These are phyloP conservation scores for Medicago arabica DNA, from an alignment of 306 rosid genomes.

Conservation along the genomic window DNA sequence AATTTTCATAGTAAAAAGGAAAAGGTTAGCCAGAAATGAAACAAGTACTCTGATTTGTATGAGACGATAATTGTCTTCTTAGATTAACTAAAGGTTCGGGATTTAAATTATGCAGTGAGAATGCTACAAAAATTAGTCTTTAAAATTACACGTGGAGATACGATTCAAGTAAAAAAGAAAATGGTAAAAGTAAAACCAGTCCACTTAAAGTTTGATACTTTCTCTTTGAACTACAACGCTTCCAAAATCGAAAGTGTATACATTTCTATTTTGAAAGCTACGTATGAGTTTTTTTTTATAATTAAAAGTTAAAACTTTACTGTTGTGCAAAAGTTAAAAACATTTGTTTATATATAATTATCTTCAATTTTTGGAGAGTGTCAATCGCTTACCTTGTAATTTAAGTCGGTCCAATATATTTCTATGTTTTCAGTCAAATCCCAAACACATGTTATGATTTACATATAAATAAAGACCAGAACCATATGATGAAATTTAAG, in stretches of 20 bases:
- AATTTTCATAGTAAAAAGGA: too few relatives aligned
- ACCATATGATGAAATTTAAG: not conserved
- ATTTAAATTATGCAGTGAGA: too few relatives aligned
- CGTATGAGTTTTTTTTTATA: not conserved
- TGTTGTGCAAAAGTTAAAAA: too few relatives aligned
- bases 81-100: too few relatives aligned
- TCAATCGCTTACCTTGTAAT: not conserved
- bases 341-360: not conserved
- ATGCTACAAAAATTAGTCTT: too few relatives aligned
- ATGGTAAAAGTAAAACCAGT: too few relatives aligned
- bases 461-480: too few relatives aligned
- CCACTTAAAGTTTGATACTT: not conserved
- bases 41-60: too few relatives aligned
- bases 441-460: not conserved
- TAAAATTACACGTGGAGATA: too few relatives aligned
- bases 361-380: not conserved
- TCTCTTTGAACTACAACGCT: not conserved
- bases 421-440: not conserved
- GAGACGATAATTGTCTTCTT: too few relatives aligned
- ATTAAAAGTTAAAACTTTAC: not conserved
- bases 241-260: conserved; percentile 1
- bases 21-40: too few relatives aligned
- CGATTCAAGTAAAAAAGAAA: too few relatives aligned
- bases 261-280: not conserved
- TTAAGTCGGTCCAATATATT: not conserved